phyloP scores from a whole-genome alignment of 1,139 yeast species.

The Lodderomyces orthopsilosis region DNA sequence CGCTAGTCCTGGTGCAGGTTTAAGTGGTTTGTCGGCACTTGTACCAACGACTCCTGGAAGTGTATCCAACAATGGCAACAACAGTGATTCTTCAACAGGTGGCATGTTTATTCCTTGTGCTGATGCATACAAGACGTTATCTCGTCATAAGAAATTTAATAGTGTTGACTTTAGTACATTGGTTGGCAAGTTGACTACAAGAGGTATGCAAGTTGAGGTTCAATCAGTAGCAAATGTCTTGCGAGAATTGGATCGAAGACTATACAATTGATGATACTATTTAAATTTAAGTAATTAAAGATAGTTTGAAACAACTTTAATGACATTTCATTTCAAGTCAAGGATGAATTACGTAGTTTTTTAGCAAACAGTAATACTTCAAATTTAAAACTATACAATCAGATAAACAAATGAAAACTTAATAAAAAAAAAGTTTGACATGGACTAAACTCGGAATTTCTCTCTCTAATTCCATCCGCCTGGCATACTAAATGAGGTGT shows the following conservation, averaged over 20 bases:
- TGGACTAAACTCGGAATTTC: background rate
- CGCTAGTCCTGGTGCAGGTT: constrained; percentile 3
- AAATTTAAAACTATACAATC: background rate
- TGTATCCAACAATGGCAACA: background rate
- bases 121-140: constrained; percentile 81
- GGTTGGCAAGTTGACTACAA: constrained; percentile 72
- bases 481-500: constrained; percentile 8
- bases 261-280: constrained; percentile 42
- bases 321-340: too few species aligned
- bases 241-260: constrained; percentile 71
- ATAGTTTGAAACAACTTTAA: background rate
- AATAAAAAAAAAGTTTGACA: background rate
- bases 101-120: constrained; percentile 76
- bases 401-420: background rate
- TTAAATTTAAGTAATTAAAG: too few species aligned
- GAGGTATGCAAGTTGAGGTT: constrained; percentile 88
- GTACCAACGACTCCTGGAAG: constrained; percentile 10
- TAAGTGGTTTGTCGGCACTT: constrained; percentile 1
- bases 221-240: constrained; percentile 81
- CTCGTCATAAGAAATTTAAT: constrained; percentile 74
- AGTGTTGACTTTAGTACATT: constrained; percentile 70
- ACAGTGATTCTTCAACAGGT: constrained; percentile 1
- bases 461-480: constrained; percentile 3
- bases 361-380: too few species aligned
- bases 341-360: too few species aligned